phyloP scores from a whole-genome alignment of 2,329 filamentous ascomycete species.

The Colletotrichum lupini region DNA sequence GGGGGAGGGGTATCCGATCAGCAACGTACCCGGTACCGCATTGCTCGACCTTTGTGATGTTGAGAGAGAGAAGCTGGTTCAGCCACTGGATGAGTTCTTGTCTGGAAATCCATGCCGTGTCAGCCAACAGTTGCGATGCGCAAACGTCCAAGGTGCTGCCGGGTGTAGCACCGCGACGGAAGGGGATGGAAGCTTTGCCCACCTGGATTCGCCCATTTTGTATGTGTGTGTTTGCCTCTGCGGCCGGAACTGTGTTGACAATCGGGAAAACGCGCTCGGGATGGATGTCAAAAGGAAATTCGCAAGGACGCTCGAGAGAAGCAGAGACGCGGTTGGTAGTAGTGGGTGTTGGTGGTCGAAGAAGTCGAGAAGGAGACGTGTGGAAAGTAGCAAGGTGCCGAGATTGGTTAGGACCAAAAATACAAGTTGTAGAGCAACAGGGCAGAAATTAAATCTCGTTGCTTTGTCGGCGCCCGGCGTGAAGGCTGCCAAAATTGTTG shows the following conservation, averaged over 20 bases:
- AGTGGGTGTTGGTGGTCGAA: not conserved
- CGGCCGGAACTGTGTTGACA: not conserved
- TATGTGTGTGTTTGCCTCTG: conserved; percentile 27
- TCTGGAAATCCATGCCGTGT: conserved; percentile 60
- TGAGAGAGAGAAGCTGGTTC: conserved; percentile 97
- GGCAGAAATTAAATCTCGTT: conserved; percentile 41
- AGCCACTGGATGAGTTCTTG: conserved; percentile 97
- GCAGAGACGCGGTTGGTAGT: conserved; percentile 14
- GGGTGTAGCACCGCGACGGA: not conserved
- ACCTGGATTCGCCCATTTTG: conserved; percentile 75
- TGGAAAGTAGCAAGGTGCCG: conserved; percentile 14
- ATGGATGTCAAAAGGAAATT: conserved; percentile 1
- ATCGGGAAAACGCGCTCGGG: conserved; percentile 3
- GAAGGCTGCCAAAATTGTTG: conserved; percentile 37
- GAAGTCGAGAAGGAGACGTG: conserved; percentile 24
- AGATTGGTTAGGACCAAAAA: conserved; percentile 25
- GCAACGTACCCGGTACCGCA: conserved; percentile 90
- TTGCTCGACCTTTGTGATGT: conserved; percentile 98
- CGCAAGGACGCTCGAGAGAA: conserved; percentile 29
- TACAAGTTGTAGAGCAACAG: conserved; percentile 26
- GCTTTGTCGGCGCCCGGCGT: conserved; percentile 38
- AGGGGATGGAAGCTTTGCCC: conserved; percentile 24
- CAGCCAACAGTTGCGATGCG: conserved; percentile 19
- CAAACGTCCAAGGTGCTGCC: not conserved
- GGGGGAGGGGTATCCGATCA: conserved; percentile 48